Evolutionary conservation across 352 stramenopile species (phyloP), one percentile per base, ranked within the genome.

Genomic region (Phytophthora pistaciae): DNA sequence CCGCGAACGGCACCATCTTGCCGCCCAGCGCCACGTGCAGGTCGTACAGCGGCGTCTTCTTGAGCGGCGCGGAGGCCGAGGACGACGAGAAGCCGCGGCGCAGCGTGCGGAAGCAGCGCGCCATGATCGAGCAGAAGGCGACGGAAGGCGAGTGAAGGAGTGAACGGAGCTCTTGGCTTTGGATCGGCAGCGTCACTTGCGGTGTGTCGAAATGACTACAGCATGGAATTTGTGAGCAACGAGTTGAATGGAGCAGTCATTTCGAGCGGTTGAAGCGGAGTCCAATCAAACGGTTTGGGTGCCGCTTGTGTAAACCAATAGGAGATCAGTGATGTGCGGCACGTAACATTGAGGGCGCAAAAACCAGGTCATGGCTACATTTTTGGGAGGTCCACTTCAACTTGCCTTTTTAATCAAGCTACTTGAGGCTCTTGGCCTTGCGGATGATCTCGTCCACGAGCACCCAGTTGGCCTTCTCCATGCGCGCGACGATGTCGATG

Each of bases 1-100:
- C 97, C 0, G 97, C 98, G 79, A 99, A 99, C 56, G 93, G 88
- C 44, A 98, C 94, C 91, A 98, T 98, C 75, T 95, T 95, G 50
- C 86, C 88, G 29, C 88, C 88, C 4, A 89, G 77, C 20, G 81
- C 75, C 60, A 91, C 81, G 63, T 95, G 88, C 62, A 94, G 81
- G 61, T 93, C 88, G 70, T 86, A 90, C 46, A 95, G 79, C 36
- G 88, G 80, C 36, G 88, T 95, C 75, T 93, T 92, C 73, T 92
- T 93, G 48, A 95, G 85, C 77, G 88, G 11, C n/a, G 40, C 7
- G 40, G 40, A 49, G 5, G 40, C 1, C n/a, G 40, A 1, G 40
- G 40, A 49, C 16, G 40, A 68, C 57, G 74, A 78, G 57, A 78
- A 78, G 57, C 66, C n/a, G 62, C 72, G 67, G 46, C 66, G 65